phyloP scores from a whole-genome alignment of 371 early-diverging fungal species.

The Spiromyces aspiralis region DNA sequence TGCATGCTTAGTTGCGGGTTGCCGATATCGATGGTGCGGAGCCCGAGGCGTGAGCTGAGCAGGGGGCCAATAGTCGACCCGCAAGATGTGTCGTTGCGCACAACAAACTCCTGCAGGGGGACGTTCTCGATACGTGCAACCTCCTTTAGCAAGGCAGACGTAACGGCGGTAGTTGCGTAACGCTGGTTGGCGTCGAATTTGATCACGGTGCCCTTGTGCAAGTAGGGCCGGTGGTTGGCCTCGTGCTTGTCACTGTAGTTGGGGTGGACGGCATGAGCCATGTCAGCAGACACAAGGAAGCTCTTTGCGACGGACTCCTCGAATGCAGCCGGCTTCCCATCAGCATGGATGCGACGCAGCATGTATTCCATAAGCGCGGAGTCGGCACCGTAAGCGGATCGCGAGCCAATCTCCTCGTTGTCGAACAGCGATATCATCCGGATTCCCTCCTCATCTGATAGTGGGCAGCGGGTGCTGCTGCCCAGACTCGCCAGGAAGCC shows the following conservation, averaged over 20 bases:
- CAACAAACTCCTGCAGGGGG: slow-evolving; percentile 90
- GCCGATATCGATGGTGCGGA: slow-evolving; percentile 88
- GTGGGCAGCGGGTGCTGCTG: slow-evolving; percentile 20
- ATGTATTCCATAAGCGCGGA: slow-evolving; percentile 68
- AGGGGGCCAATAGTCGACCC: slow-evolving; percentile 96
- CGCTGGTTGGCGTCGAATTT: slow-evolving; percentile 93
- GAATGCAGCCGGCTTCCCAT: slow-evolving; percentile 31
- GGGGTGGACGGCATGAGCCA: slow-evolving; percentile 90
- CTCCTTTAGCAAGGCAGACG: slow-evolving; percentile 62
- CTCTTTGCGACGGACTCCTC: slow-evolving; percentile 74
- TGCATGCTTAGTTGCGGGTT: slow-evolving; percentile 94
- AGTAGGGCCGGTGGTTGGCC: slow-evolving; percentile 72
- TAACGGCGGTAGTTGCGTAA: slow-evolving; percentile 88
- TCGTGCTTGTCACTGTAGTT: slow-evolving; percentile 72
- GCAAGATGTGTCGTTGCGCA: slow-evolving; percentile 86
- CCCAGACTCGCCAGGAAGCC: slow-evolving; percentile 26
- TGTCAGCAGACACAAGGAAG: slow-evolving; percentile 79
- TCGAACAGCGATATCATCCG: slow-evolving; percentile 86
- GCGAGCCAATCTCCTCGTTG: slow-evolving; percentile 96
- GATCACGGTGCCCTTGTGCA: slow-evolving; percentile 91
- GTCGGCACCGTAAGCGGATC: slow-evolving; percentile 89
- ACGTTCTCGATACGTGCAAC: slow-evolving; percentile 54
- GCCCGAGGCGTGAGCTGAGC: slow-evolving; percentile 82
- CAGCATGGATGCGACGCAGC: slow-evolving; percentile 39
- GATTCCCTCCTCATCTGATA: slow-evolving; percentile 49